phyloP scores from a whole-genome alignment of 2,329 filamentous ascomycete genomes.

The Exophiala alcalophila region DNA sequence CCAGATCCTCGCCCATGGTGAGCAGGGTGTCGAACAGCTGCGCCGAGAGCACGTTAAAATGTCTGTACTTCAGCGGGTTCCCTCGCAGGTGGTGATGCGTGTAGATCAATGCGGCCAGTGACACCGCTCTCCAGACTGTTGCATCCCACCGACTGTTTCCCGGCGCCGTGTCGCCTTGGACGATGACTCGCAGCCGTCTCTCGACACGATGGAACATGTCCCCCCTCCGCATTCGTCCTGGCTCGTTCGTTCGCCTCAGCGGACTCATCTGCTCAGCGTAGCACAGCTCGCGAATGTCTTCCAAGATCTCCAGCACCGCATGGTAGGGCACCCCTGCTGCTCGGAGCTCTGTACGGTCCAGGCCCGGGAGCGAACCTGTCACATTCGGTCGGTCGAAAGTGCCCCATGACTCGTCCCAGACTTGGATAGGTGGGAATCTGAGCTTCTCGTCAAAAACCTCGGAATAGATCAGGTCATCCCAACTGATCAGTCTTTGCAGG shows the following conservation, averaged over 20 bases:
- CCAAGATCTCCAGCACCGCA: constrained; percentile 10
- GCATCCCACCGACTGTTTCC: constrained; percentile 4
- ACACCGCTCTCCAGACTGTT: constrained; percentile 14
- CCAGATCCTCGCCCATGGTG: constrained; percentile 15
- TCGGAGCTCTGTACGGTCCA: constrained; percentile 9
- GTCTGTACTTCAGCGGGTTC: constrained; percentile 19
- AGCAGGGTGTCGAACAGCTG: constrained; percentile 14
- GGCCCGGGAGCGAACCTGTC: constrained; percentile 7
- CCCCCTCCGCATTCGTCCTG: constrained; percentile 11
- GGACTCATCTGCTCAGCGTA: constrained; percentile 12
- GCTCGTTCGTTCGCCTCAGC: constrained; percentile 4
- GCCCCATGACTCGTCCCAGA: constrained; percentile 21
- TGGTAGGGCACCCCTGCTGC: constrained; percentile 8
- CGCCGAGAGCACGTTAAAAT: constrained; percentile 15
- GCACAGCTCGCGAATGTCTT: constrained; percentile 15
- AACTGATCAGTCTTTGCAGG: constrained; percentile 19
- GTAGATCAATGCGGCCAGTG: constrained; percentile 15
- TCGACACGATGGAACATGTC: constrained; percentile 19
- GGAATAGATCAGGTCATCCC: constrained; percentile 21
- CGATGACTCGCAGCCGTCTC: constrained; percentile 11
- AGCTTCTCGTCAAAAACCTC: constrained; percentile 19
- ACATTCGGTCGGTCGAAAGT: constrained; percentile 1
- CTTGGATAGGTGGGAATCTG: constrained; percentile 11
- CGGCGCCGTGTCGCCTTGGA: not conserved
- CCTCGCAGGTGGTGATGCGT: constrained; percentile 18